Percentiles rank a stretch among this genome's conserved stretches.
Evolutionary conservation across 2,329 filamentous ascomycete species (phyloP).

Genomic region (Scleromitrula shiraiana): DNA sequence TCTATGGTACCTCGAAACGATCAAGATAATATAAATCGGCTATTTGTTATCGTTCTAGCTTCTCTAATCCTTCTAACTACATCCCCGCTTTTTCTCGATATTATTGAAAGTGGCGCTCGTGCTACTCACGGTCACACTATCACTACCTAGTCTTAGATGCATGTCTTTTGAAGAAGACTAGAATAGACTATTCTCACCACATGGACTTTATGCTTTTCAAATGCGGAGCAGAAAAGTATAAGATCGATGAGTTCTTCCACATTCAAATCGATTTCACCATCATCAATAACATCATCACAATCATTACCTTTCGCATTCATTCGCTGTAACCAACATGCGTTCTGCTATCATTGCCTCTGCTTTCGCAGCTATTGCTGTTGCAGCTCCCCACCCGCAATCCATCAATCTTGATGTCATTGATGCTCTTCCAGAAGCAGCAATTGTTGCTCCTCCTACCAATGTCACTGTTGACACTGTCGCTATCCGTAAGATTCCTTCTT

Average conservation of each 20-base stretch:
- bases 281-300: background rate
- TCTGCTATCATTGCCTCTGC: constrained; percentile 15
- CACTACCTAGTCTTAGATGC: background rate
- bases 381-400: constrained; percentile 26
- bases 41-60: too few species aligned
- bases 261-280: background rate
- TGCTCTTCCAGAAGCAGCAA: constrained; percentile 26
- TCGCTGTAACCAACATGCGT: constrained; percentile 12
- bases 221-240: background rate
- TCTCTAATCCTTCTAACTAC: too few species aligned
- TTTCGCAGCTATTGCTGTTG: constrained; percentile 18
- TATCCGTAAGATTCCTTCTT: too few species aligned
- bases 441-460: constrained; percentile 25
- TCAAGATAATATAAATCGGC: too few species aligned
- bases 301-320: background rate
- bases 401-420: constrained; percentile 32
- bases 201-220: background rate
- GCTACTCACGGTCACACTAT: background rate
- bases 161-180: background rate
- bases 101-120: constrained; percentile 2
- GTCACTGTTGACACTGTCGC: background rate
- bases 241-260: background rate
- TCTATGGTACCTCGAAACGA: too few species aligned
- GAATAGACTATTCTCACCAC: background rate
- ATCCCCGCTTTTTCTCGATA: too few species aligned